phyloP scores from a whole-genome alignment of 2,329 filamentous ascomycete genomes.

The Drechslerella coelobrocha region DNA sequence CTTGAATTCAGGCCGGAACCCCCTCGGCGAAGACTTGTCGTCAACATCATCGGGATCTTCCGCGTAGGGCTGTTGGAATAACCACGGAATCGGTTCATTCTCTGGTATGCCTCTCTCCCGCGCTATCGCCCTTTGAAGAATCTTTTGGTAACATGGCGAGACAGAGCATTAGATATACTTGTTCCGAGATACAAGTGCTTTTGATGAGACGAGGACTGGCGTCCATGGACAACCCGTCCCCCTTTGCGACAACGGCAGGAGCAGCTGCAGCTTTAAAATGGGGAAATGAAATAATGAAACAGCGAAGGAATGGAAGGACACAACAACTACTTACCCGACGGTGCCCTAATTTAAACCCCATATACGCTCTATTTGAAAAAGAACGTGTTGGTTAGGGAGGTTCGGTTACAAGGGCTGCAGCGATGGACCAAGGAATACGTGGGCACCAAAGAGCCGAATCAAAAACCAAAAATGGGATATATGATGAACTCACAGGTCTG shows the following conservation, averaged over 20 bases:
- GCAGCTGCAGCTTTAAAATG: conserved; percentile 36
- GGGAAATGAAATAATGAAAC: no score
- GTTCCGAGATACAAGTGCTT: neutral
- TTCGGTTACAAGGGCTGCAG: conserved; percentile 17
- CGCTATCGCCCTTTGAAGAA: conserved; percentile 82
- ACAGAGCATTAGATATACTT: conserved; percentile 19
- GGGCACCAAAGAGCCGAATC: neutral
- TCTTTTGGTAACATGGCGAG: conserved; percentile 61
- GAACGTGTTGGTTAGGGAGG: conserved; percentile 36
- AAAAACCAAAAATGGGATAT: conserved; percentile 12
- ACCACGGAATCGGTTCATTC: conserved; percentile 57
- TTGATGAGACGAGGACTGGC: neutral
- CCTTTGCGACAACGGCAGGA: conserved; percentile 19
- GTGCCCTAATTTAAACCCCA: conserved; percentile 81
- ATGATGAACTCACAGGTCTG: conserved; percentile 70
- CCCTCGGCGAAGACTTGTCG: conserved; percentile 62
- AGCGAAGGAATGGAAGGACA: conserved; percentile 20
- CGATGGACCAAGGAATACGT: conserved; percentile 21
- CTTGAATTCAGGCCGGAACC: conserved; percentile 60
- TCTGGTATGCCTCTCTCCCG: conserved; percentile 71
- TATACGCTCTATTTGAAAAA: conserved; percentile 58
- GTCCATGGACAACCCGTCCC: conserved; percentile 8
- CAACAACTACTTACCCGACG: conserved; percentile 69
- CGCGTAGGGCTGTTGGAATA: conserved; percentile 56
- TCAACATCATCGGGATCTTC: conserved; percentile 65